Evolutionary conservation across 805 yeast species (phyloP), one percentile per base, ranked within the genome.

Genomic region (Yarrowia sp.): DNA sequence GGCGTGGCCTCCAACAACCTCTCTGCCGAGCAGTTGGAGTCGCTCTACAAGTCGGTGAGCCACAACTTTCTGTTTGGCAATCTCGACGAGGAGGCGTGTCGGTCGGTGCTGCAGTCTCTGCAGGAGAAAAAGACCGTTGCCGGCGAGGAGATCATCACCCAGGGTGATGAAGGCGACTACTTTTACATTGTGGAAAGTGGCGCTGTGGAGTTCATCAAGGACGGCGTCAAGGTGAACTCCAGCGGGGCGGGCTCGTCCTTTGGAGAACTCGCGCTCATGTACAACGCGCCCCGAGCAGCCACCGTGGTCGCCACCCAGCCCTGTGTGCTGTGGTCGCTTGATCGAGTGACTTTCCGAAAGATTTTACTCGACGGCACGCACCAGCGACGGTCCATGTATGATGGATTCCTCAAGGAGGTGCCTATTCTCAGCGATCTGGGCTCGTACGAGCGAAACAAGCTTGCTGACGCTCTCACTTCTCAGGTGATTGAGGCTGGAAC

Each of bases 231-330:
- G 71, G 93, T 92, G 42, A 87, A 84, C 73, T 80, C 88, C 1
- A 83, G 90, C n/a, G 88, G 90, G 9, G 86, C 90, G 43, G 98
- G 98, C 7, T 85, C 96, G 4, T 87, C 93, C 50, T 95, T 95
- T 77, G 99, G 99, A 74, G 99, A 95, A 77, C 83, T 95, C 72
- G 99, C 99, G 3, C 82, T 95, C 71, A 92, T 95, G 97, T 93
- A 95, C 79, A 93, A 95, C 76, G 86, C 97, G 17, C 98, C 98
- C 67, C 86, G 99, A 77, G 98, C 98, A 8, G 98, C 98, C 9
- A 91, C 98, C 1, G 98, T 90, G 1, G 71, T 82, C 32, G 92
- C 97, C 9, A 75, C 80, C 28, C 81, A 89, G 8, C 90, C 88
- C 67, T 82, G 88, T 71, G 84, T 85, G 36, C 80, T 93, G 61